Evolutionary conservation across 768 basidiomycete genomes (phyloP).

Genomic region (Amanita subjunquillea): DNA sequence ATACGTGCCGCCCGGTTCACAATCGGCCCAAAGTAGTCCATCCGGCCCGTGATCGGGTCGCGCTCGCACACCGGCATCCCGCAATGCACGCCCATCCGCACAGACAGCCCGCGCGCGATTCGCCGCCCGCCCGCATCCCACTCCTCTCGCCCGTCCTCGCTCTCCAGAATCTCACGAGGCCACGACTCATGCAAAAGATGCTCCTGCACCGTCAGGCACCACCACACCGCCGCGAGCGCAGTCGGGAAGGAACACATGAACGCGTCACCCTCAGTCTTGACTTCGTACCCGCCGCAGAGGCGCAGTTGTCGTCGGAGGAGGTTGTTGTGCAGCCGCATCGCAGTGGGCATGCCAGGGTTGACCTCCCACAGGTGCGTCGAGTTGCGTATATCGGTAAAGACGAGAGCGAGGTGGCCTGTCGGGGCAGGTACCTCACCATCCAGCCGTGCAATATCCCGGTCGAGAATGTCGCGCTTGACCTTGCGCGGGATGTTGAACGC

Average conservation of each 20-base stretch:
- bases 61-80: slow-evolving; percentile 83
- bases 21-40: slow-evolving; percentile 98
- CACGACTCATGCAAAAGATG: slow-evolving; percentile 75
- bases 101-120: slow-evolving; percentile 81
- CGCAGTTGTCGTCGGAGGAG: slow-evolving; percentile 80
- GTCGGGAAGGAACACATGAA: slow-evolving; percentile 99
- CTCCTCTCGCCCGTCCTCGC: slow-evolving; percentile 80
- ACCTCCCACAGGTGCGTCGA: slow-evolving; percentile 96
- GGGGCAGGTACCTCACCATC: slow-evolving; percentile 79
- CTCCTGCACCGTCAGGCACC: slow-evolving; percentile 80
- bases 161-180: slow-evolving; percentile 91
- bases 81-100: slow-evolving; percentile 97
- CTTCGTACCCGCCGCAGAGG: slow-evolving; percentile 92
- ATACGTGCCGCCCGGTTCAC: slow-evolving; percentile 91
- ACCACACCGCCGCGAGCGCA: slow-evolving; percentile 78
- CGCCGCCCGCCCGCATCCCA: slow-evolving; percentile 54
- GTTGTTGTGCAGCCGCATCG: slow-evolving; percentile 84
- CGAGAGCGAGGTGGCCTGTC: slow-evolving; percentile 78
- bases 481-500: slow-evolving; percentile 15
- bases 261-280: slow-evolving; percentile 98
- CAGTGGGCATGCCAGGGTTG: slow-evolving; percentile 90
- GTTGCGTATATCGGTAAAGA: slow-evolving; percentile 96
- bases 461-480: slow-evolving; percentile 41
- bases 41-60: slow-evolving; percentile 85
- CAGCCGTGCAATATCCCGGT: slow-evolving; percentile 53